Conservation (phyloP, 1,139 yeast genomes). For the Kodamaea alishanica region DNA sequence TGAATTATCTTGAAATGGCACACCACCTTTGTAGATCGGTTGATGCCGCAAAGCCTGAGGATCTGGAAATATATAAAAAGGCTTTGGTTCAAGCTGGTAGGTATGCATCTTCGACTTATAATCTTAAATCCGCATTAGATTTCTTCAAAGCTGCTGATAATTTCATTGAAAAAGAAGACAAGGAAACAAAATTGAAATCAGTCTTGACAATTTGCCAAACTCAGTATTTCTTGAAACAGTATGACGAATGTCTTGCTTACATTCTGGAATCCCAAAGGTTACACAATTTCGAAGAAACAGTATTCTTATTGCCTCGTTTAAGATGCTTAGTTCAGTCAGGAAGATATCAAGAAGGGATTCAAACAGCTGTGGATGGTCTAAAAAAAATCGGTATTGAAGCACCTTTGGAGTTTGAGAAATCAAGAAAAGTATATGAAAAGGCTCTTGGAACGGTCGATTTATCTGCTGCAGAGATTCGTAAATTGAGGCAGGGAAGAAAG, state of each 20-base stretch:
- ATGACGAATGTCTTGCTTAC: slow-evolving; percentile 26
- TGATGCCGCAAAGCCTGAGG: slow-evolving; percentile 24
- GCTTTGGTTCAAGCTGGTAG: slow-evolving; percentile 38
- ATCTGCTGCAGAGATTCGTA: slow-evolving; percentile 42
- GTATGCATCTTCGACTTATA: slow-evolving; percentile 34
- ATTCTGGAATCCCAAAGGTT: slow-evolving; percentile 22
- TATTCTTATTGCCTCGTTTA: slow-evolving; percentile 34
- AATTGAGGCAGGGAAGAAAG: slow-evolving; percentile 22
- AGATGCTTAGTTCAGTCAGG: slow-evolving; percentile 38
- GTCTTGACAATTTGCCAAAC: slow-evolving; percentile 35
- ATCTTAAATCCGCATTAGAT: slow-evolving; percentile 27
- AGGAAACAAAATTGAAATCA: slow-evolving; percentile 21
- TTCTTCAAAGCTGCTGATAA: slow-evolving; percentile 30
- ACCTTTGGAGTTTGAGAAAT: slow-evolving; percentile 21
- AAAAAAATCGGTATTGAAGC: slow-evolving; percentile 29
- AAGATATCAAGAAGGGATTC: slow-evolving; percentile 31
- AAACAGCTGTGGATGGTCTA: slow-evolving; percentile 34
- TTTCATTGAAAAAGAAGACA: slow-evolving; percentile 21
- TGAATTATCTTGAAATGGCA: slow-evolving; percentile 32
- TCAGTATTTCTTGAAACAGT: slow-evolving; percentile 25
- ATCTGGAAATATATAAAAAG: slow-evolving; percentile 25
- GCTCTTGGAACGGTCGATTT: slow-evolving; percentile 35
- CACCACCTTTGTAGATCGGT: slow-evolving; percentile 31
- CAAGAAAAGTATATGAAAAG: slow-evolving; percentile 19
- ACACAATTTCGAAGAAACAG: slow-evolving; percentile 27